phyloP scores from a whole-genome alignment of 2,329 filamentous ascomycete species.

The Zymoseptoria brevis region DNA sequence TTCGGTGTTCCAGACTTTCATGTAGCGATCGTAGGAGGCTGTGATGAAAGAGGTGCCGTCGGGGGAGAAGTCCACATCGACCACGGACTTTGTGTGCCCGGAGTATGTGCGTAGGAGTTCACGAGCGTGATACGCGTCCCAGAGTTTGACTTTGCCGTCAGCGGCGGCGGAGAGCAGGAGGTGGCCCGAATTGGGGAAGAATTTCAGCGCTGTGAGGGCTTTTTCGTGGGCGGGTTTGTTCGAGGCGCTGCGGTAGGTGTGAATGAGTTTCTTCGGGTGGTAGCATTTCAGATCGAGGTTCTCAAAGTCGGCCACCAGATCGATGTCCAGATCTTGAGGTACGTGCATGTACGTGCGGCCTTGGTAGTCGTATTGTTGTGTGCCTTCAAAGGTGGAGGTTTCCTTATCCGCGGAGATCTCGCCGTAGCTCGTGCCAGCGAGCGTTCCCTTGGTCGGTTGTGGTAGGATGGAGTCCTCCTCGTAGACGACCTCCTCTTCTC shows the following conservation, averaged over 20 bases:
- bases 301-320: slow-evolving; percentile 68
- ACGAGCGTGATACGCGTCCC: slow-evolving; percentile 84
- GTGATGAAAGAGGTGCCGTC: slow-evolving; percentile 81
- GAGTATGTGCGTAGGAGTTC: slow-evolving; percentile 86
- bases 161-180: slow-evolving; percentile 82
- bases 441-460: slow-evolving; percentile 41
- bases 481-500: slow-evolving; percentile 69
- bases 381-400: slow-evolving; percentile 80
- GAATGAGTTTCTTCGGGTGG: slow-evolving; percentile 87
- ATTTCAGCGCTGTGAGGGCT: slow-evolving; percentile 78
- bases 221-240: slow-evolving; percentile 48
- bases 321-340: slow-evolving; percentile 80
- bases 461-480: slow-evolving; percentile 64
- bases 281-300: slow-evolving; percentile 53
- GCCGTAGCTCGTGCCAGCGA: slow-evolving; percentile 47
- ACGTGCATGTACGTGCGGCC: slow-evolving; percentile 97
- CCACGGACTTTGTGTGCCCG: slow-evolving; percentile 82
- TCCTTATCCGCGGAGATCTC: slow-evolving; percentile 49
- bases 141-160: slow-evolving; percentile 85
- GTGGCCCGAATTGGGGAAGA: slow-evolving; percentile 84
- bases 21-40: slow-evolving; percentile 86
- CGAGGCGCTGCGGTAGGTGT: slow-evolving; percentile 70
- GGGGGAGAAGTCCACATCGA: slow-evolving; percentile 79
- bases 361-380: slow-evolving; percentile 80
- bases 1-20: slow-evolving; percentile 97